Base-by-base conservation (phyloP, 371 early-diverging fungal genomes). In the Mortierella sp. region DNA sequence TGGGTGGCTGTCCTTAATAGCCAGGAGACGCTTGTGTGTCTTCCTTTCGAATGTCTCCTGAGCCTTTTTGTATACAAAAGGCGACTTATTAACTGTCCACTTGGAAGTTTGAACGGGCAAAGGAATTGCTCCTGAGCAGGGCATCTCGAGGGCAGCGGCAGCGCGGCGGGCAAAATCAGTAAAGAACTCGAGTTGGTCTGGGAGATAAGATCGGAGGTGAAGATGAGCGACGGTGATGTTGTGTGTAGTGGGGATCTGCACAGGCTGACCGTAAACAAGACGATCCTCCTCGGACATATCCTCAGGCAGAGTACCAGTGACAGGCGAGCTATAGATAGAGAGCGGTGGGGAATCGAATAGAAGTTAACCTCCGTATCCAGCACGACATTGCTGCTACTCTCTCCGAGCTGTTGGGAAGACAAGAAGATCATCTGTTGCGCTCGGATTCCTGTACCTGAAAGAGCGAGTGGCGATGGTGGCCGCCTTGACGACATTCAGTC, bases 11-110 rank as follows among this genome's bases (percentile, higher is more conserved):
- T 97, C 97, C 70, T 93, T 93, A 54, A 96, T 87, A 68, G 95
- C 94, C 70, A 98, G 78, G 37, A 94, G 78, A 40, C 98, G 91
- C 84, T 94, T 92, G 83, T 95, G 93, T 67, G 95, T 95, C 86
- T 94, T 93, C 68, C 96, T 89, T 84, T 97, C 97, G 88, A 98
- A 97, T 43, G 95, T 92, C 85, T 97, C 97, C 87, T 97, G 96
- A n/a, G 95, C 90, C 86, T 97, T 96, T 84, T 96, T 97, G 87
- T 97, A 94, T 20, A 97, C 92, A 85, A 97, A 97, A n/a, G 97
- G 98, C 20, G 96, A 96, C 71, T 92, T 92, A 62, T 94, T 92
- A 58, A 97, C 95, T 18, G 95, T 93, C 97, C 97, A 98, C 72
- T 91, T 92, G 59, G 94, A 89, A 14, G 91, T 90, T 67, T 92